Evolutionary conservation across 192 early-diverging fungal genomes (phyloP).

Genomic region (Phlyctochytrium arcticum): DNA sequence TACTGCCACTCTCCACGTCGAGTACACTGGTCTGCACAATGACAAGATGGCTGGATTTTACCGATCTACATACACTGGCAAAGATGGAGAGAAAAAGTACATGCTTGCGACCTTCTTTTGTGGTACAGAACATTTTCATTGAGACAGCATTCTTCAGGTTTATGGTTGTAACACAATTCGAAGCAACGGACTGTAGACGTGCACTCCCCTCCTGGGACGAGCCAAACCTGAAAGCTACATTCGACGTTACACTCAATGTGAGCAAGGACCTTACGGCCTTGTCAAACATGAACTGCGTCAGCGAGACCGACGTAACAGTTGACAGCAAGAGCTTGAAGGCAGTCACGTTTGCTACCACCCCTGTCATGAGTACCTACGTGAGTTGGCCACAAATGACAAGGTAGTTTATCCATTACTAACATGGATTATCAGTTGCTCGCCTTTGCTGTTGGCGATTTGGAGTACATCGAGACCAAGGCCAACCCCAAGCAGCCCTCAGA

Average conservation of each 20-base stretch:
- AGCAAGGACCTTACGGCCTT: slow-evolving; percentile 71
- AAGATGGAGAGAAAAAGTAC: slow-evolving; percentile 32
- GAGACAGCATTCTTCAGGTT: too few species aligned
- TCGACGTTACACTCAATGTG: slow-evolving; percentile 84
- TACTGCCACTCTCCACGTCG: slow-evolving; percentile 35
- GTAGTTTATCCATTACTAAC: background rate
- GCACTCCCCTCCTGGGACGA: slow-evolving; percentile 98
- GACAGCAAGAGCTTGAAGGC: slow-evolving; percentile 62
- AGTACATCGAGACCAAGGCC: slow-evolving; percentile 81
- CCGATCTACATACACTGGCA: slow-evolving; percentile 68
- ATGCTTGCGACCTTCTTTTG: slow-evolving; percentile 9
- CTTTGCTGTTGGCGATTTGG: slow-evolving; percentile 87
- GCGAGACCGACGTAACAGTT: slow-evolving; percentile 54
- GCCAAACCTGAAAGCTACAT: slow-evolving; percentile 92
- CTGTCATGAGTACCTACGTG: slow-evolving; percentile 92
- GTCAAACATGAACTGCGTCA: slow-evolving; percentile 86
- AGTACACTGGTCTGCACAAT: slow-evolving; percentile 54
- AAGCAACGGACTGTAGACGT: slow-evolving; percentile 85
- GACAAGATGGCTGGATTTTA: slow-evolving; percentile 96
- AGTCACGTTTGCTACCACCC: slow-evolving; percentile 84
- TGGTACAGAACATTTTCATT: too few species aligned
- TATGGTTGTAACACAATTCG: slow-evolving; percentile 93
- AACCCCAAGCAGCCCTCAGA: slow-evolving; percentile 54
- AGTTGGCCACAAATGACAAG: slow-evolving; percentile 14
- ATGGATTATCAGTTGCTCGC: slow-evolving; percentile 63